phyloP scores from a whole-genome alignment of 73 alveolate species.

The Stentor roeselii region DNA sequence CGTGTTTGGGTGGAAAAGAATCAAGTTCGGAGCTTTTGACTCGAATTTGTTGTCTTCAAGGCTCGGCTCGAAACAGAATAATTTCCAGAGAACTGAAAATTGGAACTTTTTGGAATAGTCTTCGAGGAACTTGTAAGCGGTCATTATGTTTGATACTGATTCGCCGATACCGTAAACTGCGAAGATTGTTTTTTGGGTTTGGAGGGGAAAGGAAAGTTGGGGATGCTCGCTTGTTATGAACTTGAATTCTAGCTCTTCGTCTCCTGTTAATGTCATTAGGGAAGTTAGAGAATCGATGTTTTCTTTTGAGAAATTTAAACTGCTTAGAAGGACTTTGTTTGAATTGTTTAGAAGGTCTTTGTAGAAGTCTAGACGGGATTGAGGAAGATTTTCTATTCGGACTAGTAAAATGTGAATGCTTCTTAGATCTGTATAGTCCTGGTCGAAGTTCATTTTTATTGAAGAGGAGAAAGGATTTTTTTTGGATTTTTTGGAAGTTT shows the following conservation, averaged over 20 bases:
- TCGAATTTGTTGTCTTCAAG: neutral
- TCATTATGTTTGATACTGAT: neutral
- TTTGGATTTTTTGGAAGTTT: no score
- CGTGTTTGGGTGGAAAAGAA: neutral
- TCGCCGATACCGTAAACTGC: constrained; percentile 11
- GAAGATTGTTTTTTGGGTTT: neutral
- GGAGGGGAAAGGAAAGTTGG: neutral
- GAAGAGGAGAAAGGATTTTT: no score
- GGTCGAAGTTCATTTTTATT: neutral
- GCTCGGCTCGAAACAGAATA: constrained; percentile 22
- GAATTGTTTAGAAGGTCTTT: neutral
- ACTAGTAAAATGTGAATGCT: neutral
- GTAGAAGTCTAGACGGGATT: neutral
- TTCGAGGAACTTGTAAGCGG: neutral
- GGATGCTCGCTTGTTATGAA: neutral
- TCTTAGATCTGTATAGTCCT: neutral
- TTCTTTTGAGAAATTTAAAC: constrained; percentile 1
- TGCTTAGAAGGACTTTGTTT: neutral
- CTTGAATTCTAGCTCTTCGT: neutral
- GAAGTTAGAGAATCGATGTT: neutral
- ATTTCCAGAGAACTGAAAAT: neutral
- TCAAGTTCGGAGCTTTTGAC: neutral
- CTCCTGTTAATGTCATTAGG: neutral
- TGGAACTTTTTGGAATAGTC: neutral
- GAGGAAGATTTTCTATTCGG: constrained; percentile 7